phyloP scores from a whole-genome alignment of 768 basidiomycete genomes.

The Coprinopsis marcescibilis region DNA sequence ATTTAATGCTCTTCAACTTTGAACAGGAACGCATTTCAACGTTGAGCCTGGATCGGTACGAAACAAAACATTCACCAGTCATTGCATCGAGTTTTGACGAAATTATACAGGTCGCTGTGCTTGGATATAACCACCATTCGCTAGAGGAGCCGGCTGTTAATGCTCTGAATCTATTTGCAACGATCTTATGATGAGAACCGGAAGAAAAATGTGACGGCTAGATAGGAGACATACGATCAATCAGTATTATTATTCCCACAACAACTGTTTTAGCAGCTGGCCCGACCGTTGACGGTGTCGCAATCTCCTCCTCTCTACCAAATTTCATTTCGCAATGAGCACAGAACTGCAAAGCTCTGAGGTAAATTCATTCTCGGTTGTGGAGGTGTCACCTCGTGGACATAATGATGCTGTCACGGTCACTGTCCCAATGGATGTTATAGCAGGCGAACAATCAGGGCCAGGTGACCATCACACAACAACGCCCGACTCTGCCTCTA shows the following conservation, averaged over 20 bases:
- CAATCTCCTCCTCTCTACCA: constrained; percentile 6
- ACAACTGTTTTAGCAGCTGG: constrained; percentile 14
- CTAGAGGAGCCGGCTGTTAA: constrained; percentile 74
- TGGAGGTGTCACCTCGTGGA: too few species aligned
- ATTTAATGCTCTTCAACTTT: background rate
- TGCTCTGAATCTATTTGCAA: constrained; percentile 59
- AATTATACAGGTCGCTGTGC: constrained; percentile 73
- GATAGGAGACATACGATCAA: background rate
- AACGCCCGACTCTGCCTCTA: constrained; percentile 15
- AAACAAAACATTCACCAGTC: too few species aligned
- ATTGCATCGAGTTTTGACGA: too few species aligned
- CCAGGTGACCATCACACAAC: constrained; percentile 18
- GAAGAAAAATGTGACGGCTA: background rate
- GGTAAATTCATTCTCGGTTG: constrained; percentile 13
- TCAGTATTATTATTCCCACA: constrained; percentile 19
- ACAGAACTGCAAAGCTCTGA: constrained; percentile 17
- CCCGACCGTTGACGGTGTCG: background rate
- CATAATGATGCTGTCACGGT: constrained; percentile 17
- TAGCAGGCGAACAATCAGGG: constrained; percentile 15
- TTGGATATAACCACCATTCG: constrained; percentile 80
- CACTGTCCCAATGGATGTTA: constrained; percentile 12
- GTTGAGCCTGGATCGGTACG: constrained; percentile 80
- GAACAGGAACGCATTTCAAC: constrained; percentile 41
- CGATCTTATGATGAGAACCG: constrained; percentile 10
- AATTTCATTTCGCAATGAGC: constrained; percentile 20